Base-by-base conservation (phyloP, 371 early-diverging fungal genomes). In the Rhizopus sp. region DNA sequence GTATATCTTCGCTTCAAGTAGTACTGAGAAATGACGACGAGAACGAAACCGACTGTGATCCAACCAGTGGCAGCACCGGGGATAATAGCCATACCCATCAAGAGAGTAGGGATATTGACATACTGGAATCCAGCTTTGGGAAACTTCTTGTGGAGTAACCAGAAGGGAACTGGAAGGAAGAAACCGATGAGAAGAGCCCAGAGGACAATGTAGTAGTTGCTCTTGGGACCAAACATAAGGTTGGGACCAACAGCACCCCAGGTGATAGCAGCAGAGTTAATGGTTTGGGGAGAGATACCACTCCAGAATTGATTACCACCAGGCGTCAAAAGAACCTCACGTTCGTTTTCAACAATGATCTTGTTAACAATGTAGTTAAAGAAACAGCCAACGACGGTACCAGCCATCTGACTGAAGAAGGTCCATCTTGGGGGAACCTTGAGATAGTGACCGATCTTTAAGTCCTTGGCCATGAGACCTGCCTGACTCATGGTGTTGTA, bases 211-310 rank as follows among this genome's bases (percentile, higher is more conserved):
- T 82, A 80, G 72, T 92, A 92, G 15, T 75, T 61, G 4, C 86
- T 82, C 2, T 62, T 73, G 1, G 78, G 70, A 5, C 89, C 82
- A 62, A 90, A 88, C 82, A 88, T 84, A 47, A 71, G 78, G 17
- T 69, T 52, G 9, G 93, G 91, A 5, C 91, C 90, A 15, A 92
- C 78, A 2, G 86, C 80, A 49, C 91, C 91, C 90, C 87, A 88
- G 50, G 86, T 86, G 35, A 81, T 77, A 23, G 81, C 86, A 30
- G 84, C 83, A 29, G 77, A 72, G 63, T 77, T 73, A 62, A 85
- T 86, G 10, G 73, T 72, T n/a, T n/a, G n/a, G n/a, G n/a, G n/a
- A n/a, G n/a, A n/a, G n/a, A n/a, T n/a, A n/a, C n/a, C n/a, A n/a
- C 73, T 80, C 84, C 84, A 83, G 17, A 83, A 64, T 39, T 81